Percentiles rank a stretch among this genome's conserved stretches.
Conservation (phyloP, 345 rosid species). For the Eucalyptus lansdowneana region DNA sequence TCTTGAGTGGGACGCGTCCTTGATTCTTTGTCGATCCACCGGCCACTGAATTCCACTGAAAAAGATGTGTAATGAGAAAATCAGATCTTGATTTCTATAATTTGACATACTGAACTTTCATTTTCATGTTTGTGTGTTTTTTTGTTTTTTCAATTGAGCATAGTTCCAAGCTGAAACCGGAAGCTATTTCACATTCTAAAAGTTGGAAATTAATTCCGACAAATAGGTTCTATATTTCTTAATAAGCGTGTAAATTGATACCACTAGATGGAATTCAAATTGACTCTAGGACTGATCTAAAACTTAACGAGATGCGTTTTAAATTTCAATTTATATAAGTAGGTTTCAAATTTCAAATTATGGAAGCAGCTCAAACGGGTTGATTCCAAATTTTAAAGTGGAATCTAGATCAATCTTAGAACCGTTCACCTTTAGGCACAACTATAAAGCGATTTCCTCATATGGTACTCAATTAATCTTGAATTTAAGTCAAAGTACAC, state of each 20-base stretch:
- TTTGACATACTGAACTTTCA: background rate
- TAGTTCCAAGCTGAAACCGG: too few relatives aligned
- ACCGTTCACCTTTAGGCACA: background rate
- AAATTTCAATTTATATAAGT: too few relatives aligned
- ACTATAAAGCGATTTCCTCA: background rate
- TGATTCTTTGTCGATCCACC: background rate
- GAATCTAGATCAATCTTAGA: too few relatives aligned
- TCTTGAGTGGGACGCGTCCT: background rate
- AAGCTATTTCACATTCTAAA: too few relatives aligned
- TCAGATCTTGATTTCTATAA: background rate
- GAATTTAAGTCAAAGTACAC: background rate
- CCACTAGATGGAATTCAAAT: too few relatives aligned
- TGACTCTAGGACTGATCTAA: too few relatives aligned
- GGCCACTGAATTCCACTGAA: background rate
- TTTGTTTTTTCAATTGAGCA: background rate
- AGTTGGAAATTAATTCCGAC: too few relatives aligned
- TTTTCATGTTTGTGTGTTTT: background rate
- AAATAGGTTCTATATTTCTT: too few relatives aligned
- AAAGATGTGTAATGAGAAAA: background rate
- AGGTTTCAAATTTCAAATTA: too few relatives aligned
- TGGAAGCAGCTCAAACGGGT: rapidly evolving
- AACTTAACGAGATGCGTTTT: too few relatives aligned
- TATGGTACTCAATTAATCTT: background rate
- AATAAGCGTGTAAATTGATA: too few relatives aligned
- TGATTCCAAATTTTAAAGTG: too few relatives aligned